Percentiles rank a stretch among this genome's conserved stretches.
Evolutionary conservation across 768 basidiomycete genomes (phyloP).

Genomic region (Serendipita indica): DNA sequence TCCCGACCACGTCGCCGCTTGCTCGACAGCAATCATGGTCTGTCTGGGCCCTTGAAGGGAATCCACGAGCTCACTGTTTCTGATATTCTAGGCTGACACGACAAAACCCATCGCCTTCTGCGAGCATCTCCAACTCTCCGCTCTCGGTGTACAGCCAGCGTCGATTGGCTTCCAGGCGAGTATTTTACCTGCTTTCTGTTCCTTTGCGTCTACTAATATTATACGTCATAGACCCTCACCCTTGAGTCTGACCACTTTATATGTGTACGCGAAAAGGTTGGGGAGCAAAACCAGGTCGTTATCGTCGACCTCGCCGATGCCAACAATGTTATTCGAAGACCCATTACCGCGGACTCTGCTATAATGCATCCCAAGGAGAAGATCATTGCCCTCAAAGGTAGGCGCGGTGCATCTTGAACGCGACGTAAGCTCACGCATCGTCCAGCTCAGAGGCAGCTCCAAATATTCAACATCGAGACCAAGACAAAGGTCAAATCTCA

Average conservation of each 20-base stretch:
- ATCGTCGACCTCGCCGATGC: slow-evolving; percentile 96
- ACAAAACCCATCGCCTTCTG: slow-evolving; percentile 73
- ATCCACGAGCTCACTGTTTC: neutral
- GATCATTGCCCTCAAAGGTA: slow-evolving; percentile 89
- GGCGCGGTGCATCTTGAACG: slow-evolving; percentile 16
- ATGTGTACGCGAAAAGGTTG: slow-evolving; percentile 90
- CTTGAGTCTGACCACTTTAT: slow-evolving; percentile 98
- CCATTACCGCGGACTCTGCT: slow-evolving; percentile 96
- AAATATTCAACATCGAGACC: slow-evolving; percentile 95
- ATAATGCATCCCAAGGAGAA: slow-evolving; percentile 97
- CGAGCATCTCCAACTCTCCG: slow-evolving; percentile 88
- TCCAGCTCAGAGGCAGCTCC: slow-evolving; percentile 80
- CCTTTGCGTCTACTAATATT: slow-evolving; percentile 2
- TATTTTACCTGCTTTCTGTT: slow-evolving; percentile 16
- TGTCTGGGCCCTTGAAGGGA: neutral
- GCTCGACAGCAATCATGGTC: neutral
- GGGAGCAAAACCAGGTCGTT: slow-evolving; percentile 93
- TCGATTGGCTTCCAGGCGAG: slow-evolving; percentile 93
- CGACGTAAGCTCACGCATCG: neutral
- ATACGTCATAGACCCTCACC: slow-evolving; percentile 55
- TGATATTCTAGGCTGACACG: slow-evolving; percentile 11
- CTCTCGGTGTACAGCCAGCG: slow-evolving; percentile 87
- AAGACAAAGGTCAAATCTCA: slow-evolving; percentile 98
- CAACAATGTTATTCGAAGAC: slow-evolving; percentile 89
- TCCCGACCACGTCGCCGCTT: neutral